phyloP scores from a whole-genome alignment of 2,329 filamentous ascomycete genomes.

The Epichloe aotearoae region DNA sequence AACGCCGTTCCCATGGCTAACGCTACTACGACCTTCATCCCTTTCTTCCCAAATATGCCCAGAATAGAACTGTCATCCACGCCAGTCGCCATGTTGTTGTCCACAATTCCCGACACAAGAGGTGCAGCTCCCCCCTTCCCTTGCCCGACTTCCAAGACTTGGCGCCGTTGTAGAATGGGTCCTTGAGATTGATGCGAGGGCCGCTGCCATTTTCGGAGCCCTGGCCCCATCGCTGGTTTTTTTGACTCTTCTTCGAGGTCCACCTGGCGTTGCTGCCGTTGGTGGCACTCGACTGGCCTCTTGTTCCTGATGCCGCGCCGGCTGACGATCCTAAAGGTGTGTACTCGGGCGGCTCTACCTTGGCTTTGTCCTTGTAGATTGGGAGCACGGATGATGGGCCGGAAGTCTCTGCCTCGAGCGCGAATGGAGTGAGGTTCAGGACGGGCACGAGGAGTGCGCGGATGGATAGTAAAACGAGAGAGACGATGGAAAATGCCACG shows the following conservation, averaged over 20 bases:
- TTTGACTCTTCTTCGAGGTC: constrained; percentile 15
- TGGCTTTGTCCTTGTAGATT: constrained; percentile 40
- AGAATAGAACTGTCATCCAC: constrained; percentile 50
- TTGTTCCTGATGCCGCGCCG: constrained; percentile 8
- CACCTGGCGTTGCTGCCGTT: constrained; percentile 11
- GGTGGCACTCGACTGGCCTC: constrained; percentile 10
- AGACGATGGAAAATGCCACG: constrained; percentile 44
- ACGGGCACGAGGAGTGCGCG: constrained; percentile 45
- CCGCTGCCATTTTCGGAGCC: constrained; percentile 26
- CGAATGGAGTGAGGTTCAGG: constrained; percentile 39
- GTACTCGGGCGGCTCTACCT: constrained; percentile 30
- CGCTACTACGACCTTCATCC: constrained; percentile 28
- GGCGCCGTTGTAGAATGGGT: constrained; percentile 23
- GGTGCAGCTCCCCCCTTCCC: constrained; percentile 21
- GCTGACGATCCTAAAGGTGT: neutral
- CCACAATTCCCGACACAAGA: constrained; percentile 47
- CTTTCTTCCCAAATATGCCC: constrained; percentile 51
- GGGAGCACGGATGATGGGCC: constrained; percentile 20
- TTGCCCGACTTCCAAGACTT: constrained; percentile 19
- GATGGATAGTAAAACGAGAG: constrained; percentile 34
- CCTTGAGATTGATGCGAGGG: constrained; percentile 41
- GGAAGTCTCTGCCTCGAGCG: constrained; percentile 28
- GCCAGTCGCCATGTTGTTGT: constrained; percentile 48
- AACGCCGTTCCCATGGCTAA: neutral
- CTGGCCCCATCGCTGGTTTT: constrained; percentile 28